Conservation (phyloP, 371 early-diverging fungal genomes). For the Mucor circinelloides region DNA sequence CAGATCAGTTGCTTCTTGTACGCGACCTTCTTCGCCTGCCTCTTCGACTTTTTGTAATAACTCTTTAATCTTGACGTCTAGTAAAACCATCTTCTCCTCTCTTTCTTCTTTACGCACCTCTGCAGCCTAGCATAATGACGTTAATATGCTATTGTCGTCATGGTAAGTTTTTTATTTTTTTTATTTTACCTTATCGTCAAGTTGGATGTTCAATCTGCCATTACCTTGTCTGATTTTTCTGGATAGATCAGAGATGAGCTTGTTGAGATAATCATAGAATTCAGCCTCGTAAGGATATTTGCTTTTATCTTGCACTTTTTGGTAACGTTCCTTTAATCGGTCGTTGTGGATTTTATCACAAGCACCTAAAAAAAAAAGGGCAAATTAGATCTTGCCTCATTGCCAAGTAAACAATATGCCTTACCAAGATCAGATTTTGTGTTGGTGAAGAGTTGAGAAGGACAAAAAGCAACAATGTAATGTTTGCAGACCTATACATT, state of each 20-base stretch:
- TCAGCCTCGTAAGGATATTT: slow-evolving; percentile 76
- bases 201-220: slow-evolving; percentile 73
- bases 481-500: slow-evolving; percentile 79
- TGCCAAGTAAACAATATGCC: not conserved
- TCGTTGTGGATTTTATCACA: slow-evolving; percentile 86
- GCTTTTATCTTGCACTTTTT: slow-evolving; percentile 64
- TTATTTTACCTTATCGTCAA: slow-evolving; percentile 66
- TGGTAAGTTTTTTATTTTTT: not conserved
- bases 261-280: slow-evolving; percentile 74
- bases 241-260: slow-evolving; percentile 74
- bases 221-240: slow-evolving; percentile 77
- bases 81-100: slow-evolving; percentile 77
- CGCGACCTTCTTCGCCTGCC: slow-evolving; percentile 80
- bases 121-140: slow-evolving; percentile 36
- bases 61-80: slow-evolving; percentile 85
- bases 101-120: slow-evolving; percentile 79
- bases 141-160: not conserved
- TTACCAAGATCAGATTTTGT: slow-evolving; percentile 86
- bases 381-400: not conserved
- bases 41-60: slow-evolving; percentile 70
- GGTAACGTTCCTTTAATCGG: slow-evolving; percentile 74
- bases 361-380: slow-evolving; percentile 44
- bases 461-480: slow-evolving; percentile 85
- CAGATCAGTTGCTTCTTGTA: slow-evolving; percentile 74
- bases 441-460: slow-evolving; percentile 83